Conservation (phyloP, 202 grass and related monocot genomes). For the Panicum hallii region DNA sequence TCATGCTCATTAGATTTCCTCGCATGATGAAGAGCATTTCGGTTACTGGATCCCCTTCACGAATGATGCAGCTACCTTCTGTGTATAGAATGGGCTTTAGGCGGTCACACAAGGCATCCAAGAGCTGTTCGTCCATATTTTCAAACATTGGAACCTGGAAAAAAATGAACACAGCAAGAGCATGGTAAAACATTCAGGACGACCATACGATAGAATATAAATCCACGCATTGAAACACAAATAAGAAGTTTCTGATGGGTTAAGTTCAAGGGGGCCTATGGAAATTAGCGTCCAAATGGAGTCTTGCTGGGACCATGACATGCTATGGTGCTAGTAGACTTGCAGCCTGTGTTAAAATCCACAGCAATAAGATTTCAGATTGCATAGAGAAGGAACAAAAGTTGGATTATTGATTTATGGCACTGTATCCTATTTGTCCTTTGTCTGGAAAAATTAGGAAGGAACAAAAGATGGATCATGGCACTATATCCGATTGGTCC, state of each 20-base stretch:
- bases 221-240: constrained; percentile 7
- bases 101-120: constrained; percentile 82
- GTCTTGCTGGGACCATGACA: not conserved
- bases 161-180: not conserved
- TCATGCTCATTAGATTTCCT: constrained; percentile 79
- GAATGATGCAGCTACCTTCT: constrained; percentile 71
- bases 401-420: not conserved
- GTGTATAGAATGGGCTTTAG: constrained; percentile 85
- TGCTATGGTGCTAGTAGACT: not conserved
- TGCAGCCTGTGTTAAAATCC: not conserved
- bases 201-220: not conserved
- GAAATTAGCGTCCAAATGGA: not conserved
- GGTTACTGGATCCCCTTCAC: constrained; percentile 81
- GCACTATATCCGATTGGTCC: not conserved
- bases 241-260: not conserved
- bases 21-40: constrained; percentile 95
- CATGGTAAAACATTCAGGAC: not conserved
- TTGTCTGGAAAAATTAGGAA: not conserved
- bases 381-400: constrained; percentile 1
- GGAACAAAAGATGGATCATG: constrained; percentile 7
- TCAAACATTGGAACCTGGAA: constrained; percentile 88
- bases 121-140: constrained; percentile 87
- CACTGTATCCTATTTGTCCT: not conserved
- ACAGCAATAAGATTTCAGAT: not conserved
- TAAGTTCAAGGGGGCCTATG: not conserved